phyloP scores from a whole-genome alignment of 2,329 filamentous ascomycete species.

The Botrytis porri region DNA sequence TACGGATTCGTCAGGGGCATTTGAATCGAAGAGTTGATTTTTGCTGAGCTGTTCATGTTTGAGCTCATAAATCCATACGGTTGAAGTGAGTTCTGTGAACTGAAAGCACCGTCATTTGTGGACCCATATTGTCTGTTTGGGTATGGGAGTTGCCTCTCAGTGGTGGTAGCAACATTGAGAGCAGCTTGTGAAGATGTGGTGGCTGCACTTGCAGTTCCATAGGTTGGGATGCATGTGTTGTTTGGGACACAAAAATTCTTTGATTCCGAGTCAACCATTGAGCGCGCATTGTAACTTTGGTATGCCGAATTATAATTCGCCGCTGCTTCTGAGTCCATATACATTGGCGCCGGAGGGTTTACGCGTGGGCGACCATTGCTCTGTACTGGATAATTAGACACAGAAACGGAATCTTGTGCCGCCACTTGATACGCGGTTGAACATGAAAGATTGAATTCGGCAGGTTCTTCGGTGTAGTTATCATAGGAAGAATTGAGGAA shows the following conservation, averaged over 20 bases:
- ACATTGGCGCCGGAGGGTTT: background rate
- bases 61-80: constrained; percentile 3
- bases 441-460: background rate
- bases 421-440: constrained; percentile 6
- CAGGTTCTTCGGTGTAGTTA: constrained; percentile 5
- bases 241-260: constrained; percentile 6
- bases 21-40: constrained; percentile 5
- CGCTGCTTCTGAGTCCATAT: constrained; percentile 7
- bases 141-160: background rate
- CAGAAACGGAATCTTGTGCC: constrained; percentile 4
- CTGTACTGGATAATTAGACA: constrained; percentile 12
- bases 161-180: background rate
- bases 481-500: background rate
- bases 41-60: background rate
- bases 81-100: background rate
- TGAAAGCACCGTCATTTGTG: constrained; percentile 1
- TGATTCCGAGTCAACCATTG: constrained; percentile 10
- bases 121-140: constrained; percentile 18
- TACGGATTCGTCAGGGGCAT: constrained; percentile 26
- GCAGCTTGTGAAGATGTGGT: background rate
- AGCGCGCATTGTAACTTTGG: constrained; percentile 11
- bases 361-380: constrained; percentile 7
- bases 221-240: background rate
- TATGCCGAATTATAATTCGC: constrained; percentile 6
- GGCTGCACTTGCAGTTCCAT: background rate